Evolutionary conservation across 148 eudicot species (phyloP).

Genomic region (Linanthus parryae): DNA sequence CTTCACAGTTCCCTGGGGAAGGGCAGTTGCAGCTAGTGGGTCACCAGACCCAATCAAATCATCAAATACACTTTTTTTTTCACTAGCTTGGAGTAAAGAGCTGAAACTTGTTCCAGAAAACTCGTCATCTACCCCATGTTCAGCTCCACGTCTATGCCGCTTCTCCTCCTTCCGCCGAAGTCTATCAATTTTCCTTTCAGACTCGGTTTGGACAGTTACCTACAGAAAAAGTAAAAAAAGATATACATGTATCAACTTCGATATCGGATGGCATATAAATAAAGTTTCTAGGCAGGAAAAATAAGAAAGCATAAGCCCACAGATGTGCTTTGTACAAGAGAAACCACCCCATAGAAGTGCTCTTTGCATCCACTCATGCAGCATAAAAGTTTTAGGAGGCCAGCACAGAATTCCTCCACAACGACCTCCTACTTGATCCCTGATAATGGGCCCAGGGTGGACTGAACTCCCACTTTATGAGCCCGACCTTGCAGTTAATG

Average conservation of each 20-base stretch:
- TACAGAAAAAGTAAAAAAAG: constrained; percentile 12
- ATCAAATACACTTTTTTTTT: constrained; percentile 73
- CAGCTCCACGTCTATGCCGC: constrained; percentile 73
- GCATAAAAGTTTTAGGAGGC: too few relatives aligned
- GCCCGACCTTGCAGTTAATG: too few relatives aligned
- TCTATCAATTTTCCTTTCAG: constrained; percentile 81
- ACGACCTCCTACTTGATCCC: too few relatives aligned
- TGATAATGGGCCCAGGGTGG: too few relatives aligned
- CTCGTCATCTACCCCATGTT: constrained; percentile 65
- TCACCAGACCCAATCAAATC: constrained; percentile 84
- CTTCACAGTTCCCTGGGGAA: constrained; percentile 92
- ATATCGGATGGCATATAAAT: not conserved
- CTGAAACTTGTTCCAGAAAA: constrained; percentile 54
- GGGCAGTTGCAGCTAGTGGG: constrained; percentile 60
- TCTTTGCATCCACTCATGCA: too few relatives aligned
- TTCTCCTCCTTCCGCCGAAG: constrained; percentile 98
- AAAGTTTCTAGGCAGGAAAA: not conserved
- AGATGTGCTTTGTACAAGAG: too few relatives aligned
- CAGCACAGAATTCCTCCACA: too few relatives aligned
- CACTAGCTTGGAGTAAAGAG: constrained; percentile 91
- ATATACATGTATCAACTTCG: not conserved
- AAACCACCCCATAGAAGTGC: too few relatives aligned
- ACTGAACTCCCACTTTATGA: too few relatives aligned
- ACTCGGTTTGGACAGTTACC: constrained; percentile 96
- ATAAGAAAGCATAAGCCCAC: not conserved